Conservation (phyloP, 2,329 filamentous ascomycete species). For the Teratosphaeria viscida region DNA sequence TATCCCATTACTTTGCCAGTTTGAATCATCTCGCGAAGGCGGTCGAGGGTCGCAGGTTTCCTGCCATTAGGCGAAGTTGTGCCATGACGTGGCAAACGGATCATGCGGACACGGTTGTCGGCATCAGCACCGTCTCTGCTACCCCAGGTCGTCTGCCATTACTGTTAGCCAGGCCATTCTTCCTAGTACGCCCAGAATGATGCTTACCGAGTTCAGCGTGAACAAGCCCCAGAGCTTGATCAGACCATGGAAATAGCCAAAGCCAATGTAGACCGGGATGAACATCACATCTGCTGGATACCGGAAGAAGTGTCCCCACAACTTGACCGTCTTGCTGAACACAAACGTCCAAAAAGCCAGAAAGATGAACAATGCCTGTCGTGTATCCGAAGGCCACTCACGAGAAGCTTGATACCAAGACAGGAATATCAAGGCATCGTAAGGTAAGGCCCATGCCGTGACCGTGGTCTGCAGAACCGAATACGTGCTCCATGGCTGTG, state of each 20-base stretch:
- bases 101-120: constrained; percentile 64
- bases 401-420: constrained; percentile 60
- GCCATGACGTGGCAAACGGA: constrained; percentile 26
- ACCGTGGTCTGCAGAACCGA: constrained; percentile 87
- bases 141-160: constrained; percentile 77
- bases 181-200: neutral
- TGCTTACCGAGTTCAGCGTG: constrained; percentile 59
- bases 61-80: constrained; percentile 19
- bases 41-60: constrained; percentile 24
- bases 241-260: constrained; percentile 84
- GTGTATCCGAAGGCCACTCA: constrained; percentile 19
- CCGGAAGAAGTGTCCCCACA: constrained; percentile 74
- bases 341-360: constrained; percentile 63
- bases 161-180: constrained; percentile 11
- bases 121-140: constrained; percentile 85
- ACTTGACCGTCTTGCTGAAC: constrained; percentile 84
- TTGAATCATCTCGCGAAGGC: constrained; percentile 4
- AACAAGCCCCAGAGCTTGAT: constrained; percentile 84
- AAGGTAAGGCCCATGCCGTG: constrained; percentile 71
- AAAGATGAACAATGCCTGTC: constrained; percentile 44
- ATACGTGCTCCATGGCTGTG: constrained; percentile 88
- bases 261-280: constrained; percentile 74
- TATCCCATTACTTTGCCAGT: constrained; percentile 9
- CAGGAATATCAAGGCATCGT: constrained; percentile 63
- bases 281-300: constrained; percentile 73